Evolutionary conservation across 768 basidiomycete species (phyloP), one percentile per base, ranked within the genome.

Genomic region (Gyrodon lividus): DNA sequence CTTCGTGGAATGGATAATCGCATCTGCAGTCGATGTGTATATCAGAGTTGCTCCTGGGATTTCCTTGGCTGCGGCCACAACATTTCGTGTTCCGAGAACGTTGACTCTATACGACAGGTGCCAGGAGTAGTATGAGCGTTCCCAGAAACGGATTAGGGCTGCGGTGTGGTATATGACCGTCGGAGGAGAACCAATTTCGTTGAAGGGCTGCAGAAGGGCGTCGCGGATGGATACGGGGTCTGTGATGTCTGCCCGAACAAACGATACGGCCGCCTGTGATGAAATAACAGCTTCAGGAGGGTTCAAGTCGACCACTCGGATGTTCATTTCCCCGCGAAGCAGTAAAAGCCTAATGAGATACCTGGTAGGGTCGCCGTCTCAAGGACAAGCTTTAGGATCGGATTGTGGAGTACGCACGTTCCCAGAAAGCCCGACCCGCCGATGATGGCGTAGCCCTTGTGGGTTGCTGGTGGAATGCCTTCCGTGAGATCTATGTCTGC

Each of bases 21-120:
- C 71, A 23, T 78, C 80, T 2, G 75, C 70, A n/a, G 69, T 72
- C 38, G 73, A 68, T 45, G 81, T 75, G 61, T 75, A 75, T 39
- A 81, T 77, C 45, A 82, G 65, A 45, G 75, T 72, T 20, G 56
- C 57, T 23, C 76, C 75, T 16, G 64, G 62, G 44, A 64, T 54
- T 33, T 66, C 59, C 16, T 69, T 52, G 43, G 72, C 73, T 10
- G 73, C 72, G 6, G 69, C 66, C 37, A 82, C 65, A 47, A 81
- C 58, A 7, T 72, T 74, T 22, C 63, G 59, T 2, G 79, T 81
- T 2, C 77, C 79, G 19, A 71, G 55, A 16, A 82, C 78, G 59
- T 81, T 82, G 57, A 81, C 77, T 35, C 72, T 70, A 31, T 58
- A 44, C n/a, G 60, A 58, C 2, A 50, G 38, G 4, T 34, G 37